Evolutionary conservation across 352 stramenopile species (phyloP), one percentile per base, ranked within the genome.

Genomic region (Pilasporangium apinafurcum): DNA sequence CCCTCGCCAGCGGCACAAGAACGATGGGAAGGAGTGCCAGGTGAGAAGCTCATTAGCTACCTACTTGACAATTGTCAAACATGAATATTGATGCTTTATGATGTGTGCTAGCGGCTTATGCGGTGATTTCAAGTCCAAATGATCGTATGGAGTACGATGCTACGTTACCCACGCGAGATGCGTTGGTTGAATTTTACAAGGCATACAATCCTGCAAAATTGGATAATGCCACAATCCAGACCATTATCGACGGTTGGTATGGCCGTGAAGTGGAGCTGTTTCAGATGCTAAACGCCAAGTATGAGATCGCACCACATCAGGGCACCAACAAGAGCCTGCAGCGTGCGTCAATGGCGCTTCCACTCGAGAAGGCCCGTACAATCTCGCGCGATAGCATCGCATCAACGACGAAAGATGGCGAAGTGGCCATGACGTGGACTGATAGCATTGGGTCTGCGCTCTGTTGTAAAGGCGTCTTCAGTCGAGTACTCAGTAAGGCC

Each of bases 221-320:
- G 37, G 75, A 92, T 51, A 89, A 90, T 34, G 71, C 63, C 22
- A 92, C 80, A 13, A 90, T 92, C 49, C 63, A 89, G 53, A 87
- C 80, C 8, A 89, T 92, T 44, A 89, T 92, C 32, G 80, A 92
- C 51, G 77, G 80, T 24, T 92, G 80, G 80, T 83, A 85, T 38
- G 80, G 77, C 31, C 76, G 77, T 22, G 80, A 92, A 35, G 70
- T 92, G 22, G 80, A 92, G 63, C 64, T 92, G 27, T 92, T 92
- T 46, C 70, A 80, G 55, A 92, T 92, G 80, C 77, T 92, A 26
- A 86, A 86, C 39, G 47, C 68, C 44, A 92, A 92, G 57, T 92
- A 92, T 51, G 80, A 92, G 56, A 82, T 92, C 50, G 65, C 69
- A 14, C 72, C 80, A 21, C 77, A 90, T 37, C 67, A 88, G 44